Base-by-base conservation (phyloP, 495 filamentous ascomycete species). In the Tuber umbilicatum region DNA sequence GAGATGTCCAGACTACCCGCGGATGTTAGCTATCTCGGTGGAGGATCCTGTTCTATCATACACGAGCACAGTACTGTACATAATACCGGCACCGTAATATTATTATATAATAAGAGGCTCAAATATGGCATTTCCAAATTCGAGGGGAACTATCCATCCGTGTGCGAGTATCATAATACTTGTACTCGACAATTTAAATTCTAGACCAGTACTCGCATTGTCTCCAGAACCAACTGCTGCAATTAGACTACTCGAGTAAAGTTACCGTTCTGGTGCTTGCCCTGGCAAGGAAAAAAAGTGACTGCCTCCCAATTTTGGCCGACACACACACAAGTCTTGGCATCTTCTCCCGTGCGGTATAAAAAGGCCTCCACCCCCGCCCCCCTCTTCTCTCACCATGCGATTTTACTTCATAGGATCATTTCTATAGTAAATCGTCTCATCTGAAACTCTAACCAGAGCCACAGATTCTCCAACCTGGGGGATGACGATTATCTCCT, bases 371-470 rank as follows among this genome's bases (percentile, higher is more conserved):
- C 60, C 43, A 19, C 17, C 77, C 77, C 78, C 77, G n/a, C 78
- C 21, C 69, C 79, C 73, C 77, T 80, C 77, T 80, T 80, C 40
- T 73, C 60, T 69, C 77, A 39, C 45, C 81, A 75, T 75, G 72
- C 78, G 77, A 86, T 81, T 80, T 80, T 86, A 88, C 87, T 88
- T 90, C 88, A 90, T 90, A 91, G 90, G 91, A 93, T 93, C 91
- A 92, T 45, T 14, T 37, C 21, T 40, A 70, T 23, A 73, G 75
- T 91, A 89, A 86, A 91, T 87, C 90, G 91, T 89, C 87, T 84
- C 86, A 87, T 89, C 89, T 92, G 89, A 89, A 87, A 89, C 91
- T 86, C 90, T 88, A 88, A 92, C 88, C 90, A 84, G 84, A 88
- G 87, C 86, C 84, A 87, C 86, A 87, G 87, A 88, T 74, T 80